A percentile compares a stretch with the other conserved stretches of the same genome.
phyloP scores from a whole-genome alignment of 768 basidiomycete genomes.

The Cystofilobasidium bisporidii region DNA sequence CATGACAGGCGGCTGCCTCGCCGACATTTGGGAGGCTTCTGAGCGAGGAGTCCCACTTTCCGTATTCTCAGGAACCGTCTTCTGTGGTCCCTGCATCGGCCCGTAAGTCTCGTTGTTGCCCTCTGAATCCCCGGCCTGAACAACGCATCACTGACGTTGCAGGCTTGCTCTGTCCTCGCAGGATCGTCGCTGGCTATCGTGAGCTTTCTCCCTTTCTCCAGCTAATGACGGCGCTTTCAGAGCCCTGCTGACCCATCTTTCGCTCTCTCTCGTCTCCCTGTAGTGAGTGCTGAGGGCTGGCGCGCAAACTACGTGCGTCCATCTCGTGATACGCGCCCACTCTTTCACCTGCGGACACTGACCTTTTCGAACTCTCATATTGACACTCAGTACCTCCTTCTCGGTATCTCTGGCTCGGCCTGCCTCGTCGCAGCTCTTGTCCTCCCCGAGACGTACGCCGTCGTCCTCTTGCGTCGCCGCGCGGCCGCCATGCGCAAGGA shows the following conservation, averaged over 20 bases:
- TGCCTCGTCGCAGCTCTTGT: background rate
- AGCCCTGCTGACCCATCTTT: no score
- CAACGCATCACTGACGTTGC: no score
- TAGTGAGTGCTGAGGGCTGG: constrained; percentile 5
- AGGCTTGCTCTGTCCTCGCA: no score
- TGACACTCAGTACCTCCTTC: constrained; percentile 3
- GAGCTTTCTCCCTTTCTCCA: no score
- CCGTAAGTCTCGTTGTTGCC: no score
- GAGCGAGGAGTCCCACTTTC: constrained; percentile 38
- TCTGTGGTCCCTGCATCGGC: constrained; percentile 11
- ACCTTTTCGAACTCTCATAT: no score
- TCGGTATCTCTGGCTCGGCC: constrained; percentile 1
- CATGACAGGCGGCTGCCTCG: constrained; percentile 7
- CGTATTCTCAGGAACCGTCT: constrained; percentile 36
- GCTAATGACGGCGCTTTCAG: no score
- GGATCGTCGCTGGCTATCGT: constrained; percentile 5
- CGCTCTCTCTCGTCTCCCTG: no score
- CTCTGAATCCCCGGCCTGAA: no score
- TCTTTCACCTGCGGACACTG: no score
- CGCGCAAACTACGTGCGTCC: background rate
- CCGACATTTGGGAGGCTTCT: constrained; percentile 34
- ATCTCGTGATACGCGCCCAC: no score
- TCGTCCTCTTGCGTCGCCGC: constrained; percentile 21
- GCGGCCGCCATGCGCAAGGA: constrained; percentile 29
- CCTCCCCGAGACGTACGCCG: constrained; percentile 26